A percentile compares a stretch with the other conserved stretches of the same genome.
Conservation (phyloP, 1,139 yeast species). For the Kodamaea fungicola region DNA sequence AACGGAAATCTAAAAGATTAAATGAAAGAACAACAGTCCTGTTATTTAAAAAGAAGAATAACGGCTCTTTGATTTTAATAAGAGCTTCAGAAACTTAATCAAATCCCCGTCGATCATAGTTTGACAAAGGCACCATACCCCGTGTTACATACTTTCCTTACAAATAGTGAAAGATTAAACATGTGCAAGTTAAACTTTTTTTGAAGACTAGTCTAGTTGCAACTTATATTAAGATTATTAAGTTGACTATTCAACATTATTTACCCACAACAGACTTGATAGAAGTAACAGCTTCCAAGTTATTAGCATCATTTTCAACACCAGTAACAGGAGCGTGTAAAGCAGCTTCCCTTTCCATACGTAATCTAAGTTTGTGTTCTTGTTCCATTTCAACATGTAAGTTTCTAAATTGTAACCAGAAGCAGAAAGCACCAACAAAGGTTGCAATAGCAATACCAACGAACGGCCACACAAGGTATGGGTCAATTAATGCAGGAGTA, state of each 20-base stretch:
- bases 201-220: too few relatives aligned
- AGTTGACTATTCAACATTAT: slow-evolving; percentile 5
- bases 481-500: slow-evolving; percentile 53
- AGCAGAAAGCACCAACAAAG: slow-evolving; percentile 36
- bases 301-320: slow-evolving; percentile 8
- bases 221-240: too few relatives aligned
- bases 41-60: too few relatives aligned
- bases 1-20: too few relatives aligned
- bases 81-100: too few relatives aligned
- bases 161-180: too few relatives aligned
- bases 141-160: too few relatives aligned
- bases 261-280: slow-evolving; percentile 19
- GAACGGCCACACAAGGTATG: slow-evolving; percentile 54
- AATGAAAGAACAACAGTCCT: too few relatives aligned
- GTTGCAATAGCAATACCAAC: slow-evolving; percentile 50
- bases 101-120: too few relatives aligned
- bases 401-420: slow-evolving; percentile 49
- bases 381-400: slow-evolving; percentile 50
- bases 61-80: too few relatives aligned
- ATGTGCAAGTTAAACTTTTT: too few relatives aligned
- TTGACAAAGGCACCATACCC: too few relatives aligned
- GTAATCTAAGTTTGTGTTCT: slow-evolving; percentile 32
- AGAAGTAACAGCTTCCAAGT: slow-evolving; percentile 21
- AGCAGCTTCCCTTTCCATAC: slow-evolving; percentile 6
- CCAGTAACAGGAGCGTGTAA: neutral